These are phyloP conservation scores for Plasmopara viticola DNA, from an alignment of 352 stramenopile species.

Conservation along the genomic window DNA sequence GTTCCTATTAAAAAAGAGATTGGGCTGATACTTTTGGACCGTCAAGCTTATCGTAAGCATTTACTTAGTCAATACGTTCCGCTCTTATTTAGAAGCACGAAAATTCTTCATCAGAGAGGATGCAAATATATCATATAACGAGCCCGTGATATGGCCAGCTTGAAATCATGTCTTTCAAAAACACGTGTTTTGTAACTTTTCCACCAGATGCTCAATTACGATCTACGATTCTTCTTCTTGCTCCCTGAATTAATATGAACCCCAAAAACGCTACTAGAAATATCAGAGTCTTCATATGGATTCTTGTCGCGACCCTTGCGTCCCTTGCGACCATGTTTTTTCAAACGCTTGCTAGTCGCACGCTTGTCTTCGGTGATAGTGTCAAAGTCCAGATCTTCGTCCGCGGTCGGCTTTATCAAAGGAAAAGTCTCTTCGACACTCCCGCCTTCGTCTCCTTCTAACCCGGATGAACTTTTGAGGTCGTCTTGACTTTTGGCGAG, in stretches of 20 bases:
- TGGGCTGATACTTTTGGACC: no score
- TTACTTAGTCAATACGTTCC: no score
- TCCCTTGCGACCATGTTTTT: slow-evolving; percentile 95
- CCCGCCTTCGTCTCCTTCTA: slow-evolving; percentile 15
- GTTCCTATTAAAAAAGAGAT: no score
- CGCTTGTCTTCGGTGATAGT: slow-evolving; percentile 62
- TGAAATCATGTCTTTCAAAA: no score
- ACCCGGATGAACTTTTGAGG: slow-evolving; percentile 15
- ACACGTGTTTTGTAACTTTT: not conserved
- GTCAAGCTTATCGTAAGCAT: no score
- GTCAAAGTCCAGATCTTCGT: slow-evolving; percentile 62
- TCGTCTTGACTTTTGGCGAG: slow-evolving; percentile 56
- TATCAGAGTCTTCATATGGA: slow-evolving; percentile 90
- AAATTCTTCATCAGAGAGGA: no score
- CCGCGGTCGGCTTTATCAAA: slow-evolving; percentile 10
- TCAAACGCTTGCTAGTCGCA: slow-evolving; percentile 71
- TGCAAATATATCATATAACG: no score
- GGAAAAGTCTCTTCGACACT: slow-evolving; percentile 6
- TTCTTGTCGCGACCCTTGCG: slow-evolving; percentile 95
- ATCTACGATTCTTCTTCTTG: slow-evolving; percentile 68
- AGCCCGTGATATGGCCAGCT: no score
- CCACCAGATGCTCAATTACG: slow-evolving; percentile 7
- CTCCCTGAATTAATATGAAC: slow-evolving; percentile 68
- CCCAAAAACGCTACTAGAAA: slow-evolving; percentile 37
- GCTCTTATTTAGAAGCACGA: no score